A percentile compares a stretch with the other conserved stretches of the same genome.
Conservation (phyloP, 768 basidiomycete species). For the Leccinum imitatum region DNA sequence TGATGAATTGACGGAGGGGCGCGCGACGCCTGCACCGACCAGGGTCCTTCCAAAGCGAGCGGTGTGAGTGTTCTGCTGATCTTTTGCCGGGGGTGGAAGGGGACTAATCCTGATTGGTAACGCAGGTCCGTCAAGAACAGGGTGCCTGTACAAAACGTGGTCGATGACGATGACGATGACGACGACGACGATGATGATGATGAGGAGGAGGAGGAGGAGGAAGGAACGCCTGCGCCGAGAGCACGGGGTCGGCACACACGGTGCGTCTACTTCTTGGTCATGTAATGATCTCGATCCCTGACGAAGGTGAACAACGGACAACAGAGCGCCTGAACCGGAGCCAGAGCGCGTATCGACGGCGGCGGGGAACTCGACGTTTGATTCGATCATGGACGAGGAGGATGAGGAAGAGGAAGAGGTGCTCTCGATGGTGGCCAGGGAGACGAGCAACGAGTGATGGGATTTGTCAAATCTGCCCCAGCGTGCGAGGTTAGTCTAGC, state of each 20-base stretch:
- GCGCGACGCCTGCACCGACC: conserved; percentile 39
- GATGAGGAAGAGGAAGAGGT: conserved; percentile 58
- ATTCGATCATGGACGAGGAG: conserved; percentile 58
- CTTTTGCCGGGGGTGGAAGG: neutral
- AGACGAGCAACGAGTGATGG: neutral
- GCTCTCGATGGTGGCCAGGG: conserved; percentile 21
- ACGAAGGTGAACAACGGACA: neutral
- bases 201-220: conserved; percentile 40
- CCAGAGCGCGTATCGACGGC: conserved; percentile 9
- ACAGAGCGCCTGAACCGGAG: conserved; percentile 5
- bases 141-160: conserved; percentile 22
- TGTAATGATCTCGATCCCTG: neutral
- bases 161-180: conserved; percentile 35
- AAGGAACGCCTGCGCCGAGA: conserved; percentile 39
- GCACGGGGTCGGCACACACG: neutral
- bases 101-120: neutral
- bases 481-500: neutral
- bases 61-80: conserved; percentile 42
- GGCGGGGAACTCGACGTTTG: conserved; percentile 26
- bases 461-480: neutral
- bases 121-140: conserved; percentile 42
- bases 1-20: conserved; percentile 36
- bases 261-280: conserved; percentile 9
- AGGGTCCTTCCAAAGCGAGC: conserved; percentile 56
- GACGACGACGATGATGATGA: neutral